Base-by-base conservation (phyloP, 345 rosid species). In the Arabidopsis thaliana region DNA sequence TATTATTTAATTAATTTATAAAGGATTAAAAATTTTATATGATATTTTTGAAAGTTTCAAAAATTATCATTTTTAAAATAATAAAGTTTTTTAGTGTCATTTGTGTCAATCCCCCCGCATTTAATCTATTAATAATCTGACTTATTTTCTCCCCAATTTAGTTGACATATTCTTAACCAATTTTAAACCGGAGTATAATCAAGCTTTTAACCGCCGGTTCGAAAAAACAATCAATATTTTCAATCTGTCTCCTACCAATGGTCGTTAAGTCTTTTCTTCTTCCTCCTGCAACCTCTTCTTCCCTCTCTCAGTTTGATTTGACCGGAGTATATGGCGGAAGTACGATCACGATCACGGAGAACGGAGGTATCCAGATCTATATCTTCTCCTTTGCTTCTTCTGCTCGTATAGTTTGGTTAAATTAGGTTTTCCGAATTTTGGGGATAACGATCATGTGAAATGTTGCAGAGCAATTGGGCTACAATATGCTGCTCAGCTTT, bases 401-500 rank as follows among this genome's bases (percentile, higher is more conserved):
- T 2, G 58, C 49, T 45, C 56, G 30, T 32, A 22, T 67, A 16
- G 2, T 36, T 59, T 22, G 25, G 5, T 46, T 59, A 1, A 10
- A 22, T 38, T 57, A 40, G 51, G 33, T 69, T 23, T 59, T 30
- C 28, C 28, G 28, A 25, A 25, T 14, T 22, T 6, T 16, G 28
- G 58, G 48, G 64, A 44, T 42, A n/a, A 41, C 48, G 32, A 28
- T 45, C 7, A 9, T 50, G 59, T 22, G 6, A 34, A 73, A 20
- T 13, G 64, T 40, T 78, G 90, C 96, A 90, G 95, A 90, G 84
- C 67, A 80, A 68, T 83, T 80, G 88, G 88, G 84, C 83, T 89
- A 89, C 90, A 79, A 67, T 82, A 57, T 91, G 86, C 81, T 91
- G 91, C 86, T 91, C 92, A 83, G 91, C 84, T 84, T 89, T 85